Evolutionary conservation across 2,329 filamentous ascomycete species (phyloP).

Genomic region (Fonsecaea erecta): DNA sequence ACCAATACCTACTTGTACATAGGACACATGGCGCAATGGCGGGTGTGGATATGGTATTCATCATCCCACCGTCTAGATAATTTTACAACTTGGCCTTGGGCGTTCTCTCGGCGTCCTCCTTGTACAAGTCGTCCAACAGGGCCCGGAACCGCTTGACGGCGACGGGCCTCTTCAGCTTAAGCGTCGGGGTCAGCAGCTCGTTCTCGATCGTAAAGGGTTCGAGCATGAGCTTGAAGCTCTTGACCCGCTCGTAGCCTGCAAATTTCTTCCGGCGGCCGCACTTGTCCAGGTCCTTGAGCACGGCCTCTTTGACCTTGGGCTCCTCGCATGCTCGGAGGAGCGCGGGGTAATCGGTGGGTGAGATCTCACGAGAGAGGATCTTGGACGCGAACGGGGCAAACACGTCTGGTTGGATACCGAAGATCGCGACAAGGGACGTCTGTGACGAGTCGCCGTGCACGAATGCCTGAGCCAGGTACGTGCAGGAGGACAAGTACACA

Average conservation of each 20-base stretch:
- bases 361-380: slow-evolving; percentile 70
- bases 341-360: slow-evolving; percentile 66
- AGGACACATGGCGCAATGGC: too few species aligned
- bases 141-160: slow-evolving; percentile 65
- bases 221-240: slow-evolving; percentile 72
- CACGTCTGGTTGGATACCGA: slow-evolving; percentile 81
- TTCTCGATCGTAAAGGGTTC: slow-evolving; percentile 96
- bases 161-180: slow-evolving; percentile 74
- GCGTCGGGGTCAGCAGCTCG: slow-evolving; percentile 66
- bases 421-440: slow-evolving; percentile 80
- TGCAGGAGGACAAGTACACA: slow-evolving; percentile 81
- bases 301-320: slow-evolving; percentile 71
- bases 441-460: slow-evolving; percentile 89
- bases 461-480: slow-evolving; percentile 77
- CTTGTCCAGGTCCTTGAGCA: slow-evolving; percentile 76
- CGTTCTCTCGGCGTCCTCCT: slow-evolving; percentile 40
- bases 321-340: slow-evolving; percentile 71
- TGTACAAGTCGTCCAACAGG: slow-evolving; percentile 64
- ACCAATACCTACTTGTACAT: too few species aligned
- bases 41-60: too few species aligned
- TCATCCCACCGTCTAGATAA: too few species aligned
- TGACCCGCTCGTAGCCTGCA: slow-evolving; percentile 85
- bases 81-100: slow-evolving; percentile 34
- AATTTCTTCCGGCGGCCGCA: slow-evolving; percentile 85
- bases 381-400: slow-evolving; percentile 83